phyloP scores from a whole-genome alignment of 352 stramenopile species.

The Phytopythium aichiense region DNA sequence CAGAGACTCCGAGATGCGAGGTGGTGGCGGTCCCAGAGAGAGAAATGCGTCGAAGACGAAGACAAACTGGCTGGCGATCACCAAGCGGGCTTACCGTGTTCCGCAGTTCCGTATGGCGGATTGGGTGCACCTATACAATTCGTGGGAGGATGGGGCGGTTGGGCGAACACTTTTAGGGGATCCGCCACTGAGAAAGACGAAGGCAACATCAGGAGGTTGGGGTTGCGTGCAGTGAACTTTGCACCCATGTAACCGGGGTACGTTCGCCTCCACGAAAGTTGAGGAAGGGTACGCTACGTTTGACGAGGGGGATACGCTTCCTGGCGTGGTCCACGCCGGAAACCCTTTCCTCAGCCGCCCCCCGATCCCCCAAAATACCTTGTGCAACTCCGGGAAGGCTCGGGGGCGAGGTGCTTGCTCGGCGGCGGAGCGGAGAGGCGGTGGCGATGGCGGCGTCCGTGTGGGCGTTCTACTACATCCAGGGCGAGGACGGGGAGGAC shows the following conservation, averaged over 20 bases:
- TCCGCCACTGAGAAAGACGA: not conserved
- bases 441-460: constrained; percentile 26
- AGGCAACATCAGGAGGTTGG: not conserved
- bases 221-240: not conserved
- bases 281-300: too few species aligned
- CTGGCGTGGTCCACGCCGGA: not conserved
- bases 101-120: too few species aligned
- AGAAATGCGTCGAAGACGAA: not conserved
- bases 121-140: too few species aligned
- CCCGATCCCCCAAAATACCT: not conserved
- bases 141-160: not conserved
- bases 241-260: not conserved
- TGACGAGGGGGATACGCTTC: too few species aligned
- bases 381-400: too few species aligned
- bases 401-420: not conserved
- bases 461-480: constrained; percentile 88
- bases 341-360: not conserved
- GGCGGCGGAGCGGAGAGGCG: not conserved
- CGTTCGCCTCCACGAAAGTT: too few species aligned
- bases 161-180: not conserved
- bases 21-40: not conserved
- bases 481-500: constrained; percentile 83
- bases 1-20: not conserved
- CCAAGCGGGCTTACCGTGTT: not conserved
- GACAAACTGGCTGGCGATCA: not conserved